Evolutionary conservation across 805 yeast genomes (phyloP).

Genomic region (Saccharomycopsis sp.): DNA sequence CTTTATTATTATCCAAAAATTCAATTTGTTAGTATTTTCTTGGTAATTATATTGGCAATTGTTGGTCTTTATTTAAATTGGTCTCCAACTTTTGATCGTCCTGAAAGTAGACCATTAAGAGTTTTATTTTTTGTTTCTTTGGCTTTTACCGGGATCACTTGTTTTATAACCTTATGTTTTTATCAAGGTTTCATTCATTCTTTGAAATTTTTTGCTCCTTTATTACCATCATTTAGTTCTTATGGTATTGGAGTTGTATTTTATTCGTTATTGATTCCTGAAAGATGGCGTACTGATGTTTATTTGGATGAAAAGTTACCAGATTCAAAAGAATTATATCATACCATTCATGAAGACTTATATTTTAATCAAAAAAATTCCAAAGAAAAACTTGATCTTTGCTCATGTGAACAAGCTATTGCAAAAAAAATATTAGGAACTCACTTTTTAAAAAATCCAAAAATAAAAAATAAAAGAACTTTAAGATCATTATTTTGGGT

Average conservation of each 20-base stretch:
- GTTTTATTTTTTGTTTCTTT: conserved; percentile 72
- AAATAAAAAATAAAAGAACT: conserved; percentile 23
- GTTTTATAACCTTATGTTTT: conserved; percentile 45
- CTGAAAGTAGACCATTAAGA: conserved; percentile 71
- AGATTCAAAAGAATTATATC: conserved; percentile 20
- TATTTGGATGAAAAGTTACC: conserved; percentile 36
- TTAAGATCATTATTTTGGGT: conserved; percentile 73
- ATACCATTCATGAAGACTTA: conserved; percentile 5
- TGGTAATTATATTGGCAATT: conserved; percentile 57
- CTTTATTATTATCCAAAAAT: conserved; percentile 47
- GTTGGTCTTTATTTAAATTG: conserved; percentile 76
- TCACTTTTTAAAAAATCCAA: conserved; percentile 35
- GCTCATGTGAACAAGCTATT: conserved; percentile 26
- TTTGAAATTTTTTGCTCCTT: conserved; percentile 49
- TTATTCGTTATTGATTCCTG: conserved; percentile 84
- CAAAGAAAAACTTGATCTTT: conserved; percentile 18
- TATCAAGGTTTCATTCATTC: conserved; percentile 48
- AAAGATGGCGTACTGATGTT: conserved; percentile 71
- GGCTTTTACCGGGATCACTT: conserved; percentile 62
- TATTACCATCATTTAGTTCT: conserved; percentile 61
- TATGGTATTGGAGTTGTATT: conserved; percentile 76
- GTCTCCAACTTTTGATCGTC: conserved; percentile 86
- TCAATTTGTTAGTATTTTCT: conserved; percentile 40
- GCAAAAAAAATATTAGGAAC: conserved; percentile 25
- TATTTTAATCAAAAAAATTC: conserved; percentile 17